phyloP scores from a whole-genome alignment of 2,329 filamentous ascomycete species.

The Neofusicoccum parvum region DNA sequence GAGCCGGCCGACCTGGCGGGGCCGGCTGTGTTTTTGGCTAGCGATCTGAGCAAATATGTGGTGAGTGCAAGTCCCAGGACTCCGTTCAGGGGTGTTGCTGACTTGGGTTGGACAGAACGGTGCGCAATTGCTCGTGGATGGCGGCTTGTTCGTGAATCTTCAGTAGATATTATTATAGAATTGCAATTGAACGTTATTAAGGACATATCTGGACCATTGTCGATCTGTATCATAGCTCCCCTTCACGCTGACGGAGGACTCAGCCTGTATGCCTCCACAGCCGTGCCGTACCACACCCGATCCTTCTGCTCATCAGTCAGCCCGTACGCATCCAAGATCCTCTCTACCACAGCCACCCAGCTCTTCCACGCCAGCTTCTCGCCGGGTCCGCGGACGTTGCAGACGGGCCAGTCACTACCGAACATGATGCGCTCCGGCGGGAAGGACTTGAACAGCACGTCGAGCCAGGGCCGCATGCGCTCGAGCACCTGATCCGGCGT shows the following conservation, averaged over 20 bases:
- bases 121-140: constrained; percentile 82
- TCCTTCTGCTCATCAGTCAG: constrained; percentile 64
- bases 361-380: constrained; percentile 68
- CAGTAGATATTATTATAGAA: constrained; percentile 55
- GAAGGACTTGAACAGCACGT: constrained; percentile 72
- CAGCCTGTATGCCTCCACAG: constrained; percentile 66
- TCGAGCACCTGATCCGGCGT: constrained; percentile 60
- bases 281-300: constrained; percentile 73
- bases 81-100: not conserved
- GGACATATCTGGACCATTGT: not conserved
- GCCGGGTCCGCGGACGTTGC: constrained; percentile 66
- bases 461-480: constrained; percentile 69
- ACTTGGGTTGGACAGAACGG: constrained; percentile 57
- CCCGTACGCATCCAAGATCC: constrained; percentile 53
- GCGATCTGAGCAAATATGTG: constrained; percentile 63
- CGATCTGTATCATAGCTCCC: not conserved
- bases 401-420: constrained; percentile 92
- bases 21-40: constrained; percentile 82
- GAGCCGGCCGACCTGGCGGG: constrained; percentile 74
- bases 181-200: not conserved
- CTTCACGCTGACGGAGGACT: not conserved
- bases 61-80: constrained; percentile 22
- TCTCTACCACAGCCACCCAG: constrained; percentile 67
- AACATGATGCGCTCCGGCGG: constrained; percentile 78
- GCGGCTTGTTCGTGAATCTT: constrained; percentile 85